A percentile compares a stretch with the other conserved stretches of the same genome.
These are phyloP conservation scores for Malassezia nana DNA, from an alignment of 1,284 basidiomycete genomes.

Conservation along the genomic window DNA sequence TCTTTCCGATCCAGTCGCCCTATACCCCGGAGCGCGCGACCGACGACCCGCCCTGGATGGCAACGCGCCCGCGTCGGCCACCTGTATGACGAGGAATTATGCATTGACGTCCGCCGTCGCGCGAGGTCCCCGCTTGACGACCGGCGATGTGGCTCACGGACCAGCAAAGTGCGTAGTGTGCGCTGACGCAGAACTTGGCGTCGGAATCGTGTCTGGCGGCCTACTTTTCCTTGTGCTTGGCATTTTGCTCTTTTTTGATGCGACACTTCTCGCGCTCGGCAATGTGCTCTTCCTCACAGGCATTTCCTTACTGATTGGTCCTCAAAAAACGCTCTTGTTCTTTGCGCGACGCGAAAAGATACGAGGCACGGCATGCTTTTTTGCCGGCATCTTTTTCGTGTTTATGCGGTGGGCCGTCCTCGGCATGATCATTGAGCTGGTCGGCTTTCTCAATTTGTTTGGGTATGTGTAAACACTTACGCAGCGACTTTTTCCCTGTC, in stretches of 20 bases:
- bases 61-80: conserved; percentile 1
- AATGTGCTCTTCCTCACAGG: conserved; percentile 54
- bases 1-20: conserved; percentile 5
- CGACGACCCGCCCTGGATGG: conserved; percentile 2
- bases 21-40: conserved; percentile 11
- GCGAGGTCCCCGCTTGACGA: not conserved
- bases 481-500: conserved; percentile 98
- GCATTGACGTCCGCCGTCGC: not conserved
- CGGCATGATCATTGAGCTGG: conserved; percentile 84
- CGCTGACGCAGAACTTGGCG: conserved; percentile 50
- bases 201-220: conserved; percentile 94
- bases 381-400: conserved; percentile 52
- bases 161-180: conserved; percentile 40
- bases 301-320: conserved; percentile 47
- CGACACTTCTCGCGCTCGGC: conserved; percentile 86
- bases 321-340: conserved; percentile 84
- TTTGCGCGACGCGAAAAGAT: conserved; percentile 93
- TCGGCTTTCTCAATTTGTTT: conserved; percentile 78
- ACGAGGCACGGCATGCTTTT: conserved; percentile 59
- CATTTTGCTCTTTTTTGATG: conserved; percentile 91
- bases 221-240: conserved; percentile 91
- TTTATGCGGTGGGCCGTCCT: conserved; percentile 86
- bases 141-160: conserved; percentile 47
- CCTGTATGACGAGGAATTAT: conserved; percentile 12
- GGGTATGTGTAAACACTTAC: conserved; percentile 60